phyloP scores from a whole-genome alignment of 768 basidiomycete species.

The Podaxis pistillaris region DNA sequence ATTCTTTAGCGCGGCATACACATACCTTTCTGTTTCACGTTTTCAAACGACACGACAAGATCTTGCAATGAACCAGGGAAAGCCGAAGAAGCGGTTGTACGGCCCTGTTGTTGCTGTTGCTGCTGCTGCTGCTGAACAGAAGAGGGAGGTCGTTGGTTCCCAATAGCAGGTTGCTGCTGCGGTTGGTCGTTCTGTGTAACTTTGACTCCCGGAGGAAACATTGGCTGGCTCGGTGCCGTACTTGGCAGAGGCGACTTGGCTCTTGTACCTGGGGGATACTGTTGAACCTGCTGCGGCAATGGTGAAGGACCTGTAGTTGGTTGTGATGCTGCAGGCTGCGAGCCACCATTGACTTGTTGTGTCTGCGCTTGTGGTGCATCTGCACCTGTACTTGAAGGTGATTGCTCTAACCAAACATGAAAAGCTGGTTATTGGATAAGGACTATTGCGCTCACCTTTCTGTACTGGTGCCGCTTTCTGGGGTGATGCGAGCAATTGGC shows the following conservation, averaged over 20 bases:
- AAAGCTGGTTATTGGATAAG: slow-evolving; percentile 16
- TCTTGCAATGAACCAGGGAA: slow-evolving; percentile 89
- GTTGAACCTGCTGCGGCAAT: slow-evolving; percentile 42
- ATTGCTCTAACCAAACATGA: slow-evolving; percentile 29
- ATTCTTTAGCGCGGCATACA: not conserved
- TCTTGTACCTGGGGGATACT: slow-evolving; percentile 22
- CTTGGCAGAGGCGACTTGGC: slow-evolving; percentile 34
- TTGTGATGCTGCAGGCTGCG: slow-evolving; percentile 26
- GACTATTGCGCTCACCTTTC: slow-evolving; percentile 43
- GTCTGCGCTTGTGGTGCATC: not conserved
- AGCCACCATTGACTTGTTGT: slow-evolving; percentile 15
- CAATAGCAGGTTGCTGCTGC: slow-evolving; percentile 27
- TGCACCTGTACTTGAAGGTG: not conserved
- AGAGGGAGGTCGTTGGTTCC: slow-evolving; percentile 54
- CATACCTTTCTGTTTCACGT: slow-evolving; percentile 93
- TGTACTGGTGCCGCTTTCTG: slow-evolving; percentile 37
- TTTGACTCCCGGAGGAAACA: slow-evolving; percentile 72
- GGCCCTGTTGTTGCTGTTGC: slow-evolving; percentile 30
- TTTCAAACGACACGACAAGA: slow-evolving; percentile 92
- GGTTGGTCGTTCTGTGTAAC: slow-evolving; percentile 45
- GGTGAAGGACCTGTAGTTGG: slow-evolving; percentile 37
- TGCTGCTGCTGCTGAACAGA: slow-evolving; percentile 41
- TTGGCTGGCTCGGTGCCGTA: slow-evolving; percentile 51
- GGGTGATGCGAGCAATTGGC: slow-evolving; percentile 61
- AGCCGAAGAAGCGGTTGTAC: slow-evolving; percentile 33